Base-by-base conservation (phyloP, 2,329 filamentous ascomycete species). In the Cladorrhinum sp. region DNA sequence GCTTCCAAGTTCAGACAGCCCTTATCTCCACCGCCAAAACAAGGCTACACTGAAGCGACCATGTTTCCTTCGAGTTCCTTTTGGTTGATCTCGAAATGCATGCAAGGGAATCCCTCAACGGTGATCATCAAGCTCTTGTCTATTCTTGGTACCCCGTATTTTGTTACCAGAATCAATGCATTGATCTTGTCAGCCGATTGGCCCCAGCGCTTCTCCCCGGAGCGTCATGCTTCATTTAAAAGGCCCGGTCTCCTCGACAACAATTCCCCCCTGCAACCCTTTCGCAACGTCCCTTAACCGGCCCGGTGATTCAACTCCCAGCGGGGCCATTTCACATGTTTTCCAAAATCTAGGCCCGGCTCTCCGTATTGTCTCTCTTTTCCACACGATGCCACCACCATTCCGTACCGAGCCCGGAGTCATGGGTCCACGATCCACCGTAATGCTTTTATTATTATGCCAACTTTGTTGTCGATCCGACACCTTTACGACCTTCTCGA, bases 161-260 rank as follows among this genome's bases (percentile, higher is more conserved):
- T 57, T 48, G 18, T 24, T 42, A 23, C 52, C 36, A 21, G 52
- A 55, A 21, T 36, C 33, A 36, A 36, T 46, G 30, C 33, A n/a
- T 55, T 28, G 26, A 28, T 4, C 26, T 28, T 23, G 21, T 39
- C 53, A 55, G 53, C 53, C 21, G 53, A 55, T 57, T 57, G 54
- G 54, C 39, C 39, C 39, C 54, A 33, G 24, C 24, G n/a, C 21
- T 55, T 55, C 24, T 24, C 39, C 16, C 20, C 12, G n/a, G 39
- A 39, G 39, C 24, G 5, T 57, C 10, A 57, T 49, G 39, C 54
- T 57, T 57, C 54, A 57, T 57, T 46, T 57, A 48, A 57, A 57
- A 57, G 54, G 54, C 23, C 36, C 39, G 36, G 23, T 57, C 36
- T 49, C 54, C 54, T 57, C 39, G 39, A 49, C 39, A 57, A 57